A percentile compares a stretch with the other conserved stretches of the same genome.
These are phyloP conservation scores for Onygenales sp. DNA, from an alignment of 2,329 filamentous ascomycete genomes.

Conservation along the genomic window DNA sequence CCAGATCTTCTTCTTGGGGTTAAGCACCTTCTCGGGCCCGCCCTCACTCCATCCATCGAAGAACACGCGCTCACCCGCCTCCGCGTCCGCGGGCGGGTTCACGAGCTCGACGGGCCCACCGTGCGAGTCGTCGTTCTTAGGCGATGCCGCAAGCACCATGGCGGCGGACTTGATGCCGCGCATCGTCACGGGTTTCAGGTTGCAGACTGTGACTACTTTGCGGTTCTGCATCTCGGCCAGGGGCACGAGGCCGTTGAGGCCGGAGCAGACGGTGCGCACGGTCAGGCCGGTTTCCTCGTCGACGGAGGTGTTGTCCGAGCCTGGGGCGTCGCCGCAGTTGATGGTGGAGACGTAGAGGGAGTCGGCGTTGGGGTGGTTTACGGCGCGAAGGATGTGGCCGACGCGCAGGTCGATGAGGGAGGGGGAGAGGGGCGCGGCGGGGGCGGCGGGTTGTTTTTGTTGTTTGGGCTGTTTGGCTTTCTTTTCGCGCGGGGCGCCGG, in stretches of 20 bases:
- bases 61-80: slow-evolving; percentile 78
- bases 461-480: slow-evolving; percentile 79
- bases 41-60: slow-evolving; percentile 86
- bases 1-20: slow-evolving; percentile 99
- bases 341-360: slow-evolving; percentile 93
- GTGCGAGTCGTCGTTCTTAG: slow-evolving; percentile 72
- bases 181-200: slow-evolving; percentile 99
- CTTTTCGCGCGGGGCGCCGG: slow-evolving; percentile 40
- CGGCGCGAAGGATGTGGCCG: slow-evolving; percentile 91
- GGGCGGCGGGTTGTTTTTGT: slow-evolving; percentile 54
- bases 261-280: slow-evolving; percentile 92
- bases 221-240: slow-evolving; percentile 94
- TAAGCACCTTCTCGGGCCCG: slow-evolving; percentile 84
- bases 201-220: slow-evolving; percentile 92
- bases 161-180: slow-evolving; percentile 70
- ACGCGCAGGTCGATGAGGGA: slow-evolving; percentile 88
- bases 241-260: slow-evolving; percentile 84
- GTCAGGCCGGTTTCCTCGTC: slow-evolving; percentile 81
- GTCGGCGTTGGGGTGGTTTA: slow-evolving; percentile 94
- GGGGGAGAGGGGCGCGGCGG: slow-evolving; percentile 69
- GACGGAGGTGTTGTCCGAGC: slow-evolving; percentile 70
- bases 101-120: slow-evolving; percentile 89
- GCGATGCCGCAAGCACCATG: slow-evolving; percentile 94
- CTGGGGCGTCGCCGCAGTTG: slow-evolving; percentile 78
- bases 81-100: slow-evolving; percentile 64